Evolutionary conservation across 352 stramenopile species (phyloP), one percentile per base, ranked within the genome.

Genomic region (Pilasporangium apinafurcum): DNA sequence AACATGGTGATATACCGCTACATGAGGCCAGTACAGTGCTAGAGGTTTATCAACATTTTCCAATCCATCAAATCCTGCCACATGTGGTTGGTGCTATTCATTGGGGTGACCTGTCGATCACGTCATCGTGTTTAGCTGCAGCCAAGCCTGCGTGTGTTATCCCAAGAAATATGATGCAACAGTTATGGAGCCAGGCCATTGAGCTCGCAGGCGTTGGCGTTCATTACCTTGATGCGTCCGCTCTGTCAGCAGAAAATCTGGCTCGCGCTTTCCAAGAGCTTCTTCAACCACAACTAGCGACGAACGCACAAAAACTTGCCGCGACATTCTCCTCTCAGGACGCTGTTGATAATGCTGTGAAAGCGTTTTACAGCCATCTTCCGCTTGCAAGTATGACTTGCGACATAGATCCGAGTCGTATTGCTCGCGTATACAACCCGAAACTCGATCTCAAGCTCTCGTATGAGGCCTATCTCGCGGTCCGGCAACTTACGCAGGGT

Each of bases 391-490:
- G 65, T 1, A 92, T 92, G 80, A 67, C 50, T 22, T 92, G 80
- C 39, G 80, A 89, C 42, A 27, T 92, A 34, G 69, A 89, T 44
- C 67, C 74, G 21, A 52, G 42, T 8, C 64, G 77, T 22, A 63
- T 87, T 35, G 80, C 80, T 27, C 69, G 72, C 18, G 68, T 89
- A 9, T 89, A 88, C 45, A 68, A 87, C 41, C 58, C 62, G 1
- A 44, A 59, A 21, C 53, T 74, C 37, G 45, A 82, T 42, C 61
- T 92, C 29, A 92, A 92, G 51, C 51, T 92, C 8, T 87, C 68
- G 16, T 87, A 89, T 39, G 80, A 89, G 28, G 76, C 68, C 1
- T 53, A 77, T 18, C 24, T 81, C 31, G 73, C 82, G 12, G 62
- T 86, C n/a, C 65, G 74, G 21, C 62, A 73, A 34, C 26, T 83